phyloP scores from a whole-genome alignment of 148 eudicot genomes.

The Silene uniflora region DNA sequence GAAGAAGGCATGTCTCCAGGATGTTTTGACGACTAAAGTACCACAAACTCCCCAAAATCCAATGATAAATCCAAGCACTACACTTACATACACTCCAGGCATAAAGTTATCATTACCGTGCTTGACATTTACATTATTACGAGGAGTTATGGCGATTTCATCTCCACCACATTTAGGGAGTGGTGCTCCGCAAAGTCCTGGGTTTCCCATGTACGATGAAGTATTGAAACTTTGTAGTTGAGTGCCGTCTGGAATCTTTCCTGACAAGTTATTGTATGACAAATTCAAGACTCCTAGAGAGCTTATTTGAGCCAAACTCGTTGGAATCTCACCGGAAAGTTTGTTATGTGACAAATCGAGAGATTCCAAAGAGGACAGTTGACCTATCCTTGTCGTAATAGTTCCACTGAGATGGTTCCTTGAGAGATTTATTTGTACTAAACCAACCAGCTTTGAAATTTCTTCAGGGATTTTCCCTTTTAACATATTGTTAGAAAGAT shows the following conservation, averaged over 20 bases:
- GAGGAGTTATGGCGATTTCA: neutral
- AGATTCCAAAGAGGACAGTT: neutral
- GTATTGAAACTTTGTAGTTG: conserved; percentile 7
- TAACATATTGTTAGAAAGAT: neutral
- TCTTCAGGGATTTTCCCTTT: neutral
- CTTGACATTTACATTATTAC: neutral
- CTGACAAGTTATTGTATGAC: conserved; percentile 12
- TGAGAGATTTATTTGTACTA: conserved; percentile 10
- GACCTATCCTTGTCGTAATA: neutral
- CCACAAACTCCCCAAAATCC: conserved; percentile 29
- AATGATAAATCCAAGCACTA: conserved; percentile 15
- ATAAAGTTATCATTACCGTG: neutral
- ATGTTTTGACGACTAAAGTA: conserved; percentile 12
- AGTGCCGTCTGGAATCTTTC: conserved; percentile 5
- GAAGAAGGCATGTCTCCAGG: conserved; percentile 21
- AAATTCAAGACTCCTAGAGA: neutral
- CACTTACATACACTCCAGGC: conserved; percentile 24
- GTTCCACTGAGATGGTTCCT: conserved; percentile 8
- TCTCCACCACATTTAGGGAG: neutral
- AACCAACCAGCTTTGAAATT: neutral
- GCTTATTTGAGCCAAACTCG: neutral
- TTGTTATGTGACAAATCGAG: conserved; percentile 3
- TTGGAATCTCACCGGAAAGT: conserved; percentile 7
- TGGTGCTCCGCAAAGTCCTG: conserved; percentile 16
- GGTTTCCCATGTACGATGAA: conserved; percentile 7